A percentile compares a stretch with the other conserved stretches of the same genome.
phyloP scores from a whole-genome alignment of 2,329 filamentous ascomycete genomes.

The Neonectria coccinea region DNA sequence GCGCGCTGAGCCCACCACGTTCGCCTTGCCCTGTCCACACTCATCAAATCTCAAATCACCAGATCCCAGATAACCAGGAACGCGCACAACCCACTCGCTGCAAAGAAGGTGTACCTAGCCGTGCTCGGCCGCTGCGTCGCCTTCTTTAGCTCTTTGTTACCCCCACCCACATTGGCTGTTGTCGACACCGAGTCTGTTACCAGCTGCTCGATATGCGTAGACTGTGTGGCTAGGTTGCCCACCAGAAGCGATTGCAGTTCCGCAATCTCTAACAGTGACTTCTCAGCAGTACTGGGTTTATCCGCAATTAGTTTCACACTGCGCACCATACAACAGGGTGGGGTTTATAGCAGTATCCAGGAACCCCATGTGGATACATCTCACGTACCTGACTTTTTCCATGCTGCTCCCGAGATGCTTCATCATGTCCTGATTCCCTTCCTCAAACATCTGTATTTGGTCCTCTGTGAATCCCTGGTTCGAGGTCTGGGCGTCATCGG shows the following conservation, averaged over 20 bases:
- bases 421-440: slow-evolving; percentile 92
- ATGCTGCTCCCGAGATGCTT: slow-evolving; percentile 94
- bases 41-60: slow-evolving; percentile 57
- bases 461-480: slow-evolving; percentile 77
- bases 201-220: slow-evolving; percentile 88
- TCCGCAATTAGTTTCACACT: slow-evolving; percentile 31
- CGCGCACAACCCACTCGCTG: slow-evolving; percentile 79
- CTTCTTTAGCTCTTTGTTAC: slow-evolving; percentile 91
- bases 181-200: slow-evolving; percentile 86
- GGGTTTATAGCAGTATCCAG: slow-evolving; percentile 9
- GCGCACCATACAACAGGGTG: slow-evolving; percentile 20
- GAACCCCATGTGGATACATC: slow-evolving; percentile 14
- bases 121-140: slow-evolving; percentile 79
- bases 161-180: slow-evolving; percentile 85
- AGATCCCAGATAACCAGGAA: slow-evolving; percentile 84
- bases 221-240: slow-evolving; percentile 85
- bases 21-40: slow-evolving; percentile 19
- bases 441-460: slow-evolving; percentile 92
- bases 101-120: slow-evolving; percentile 83
- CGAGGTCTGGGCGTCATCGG: slow-evolving; percentile 36
- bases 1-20: slow-evolving; percentile 11
- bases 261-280: slow-evolving; percentile 90
- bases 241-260: slow-evolving; percentile 92
- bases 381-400: slow-evolving; percentile 87
- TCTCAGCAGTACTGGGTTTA: slow-evolving; percentile 79